Conservation (phyloP, 768 basidiomycete species). For the Podaxis carcinomalis region DNA sequence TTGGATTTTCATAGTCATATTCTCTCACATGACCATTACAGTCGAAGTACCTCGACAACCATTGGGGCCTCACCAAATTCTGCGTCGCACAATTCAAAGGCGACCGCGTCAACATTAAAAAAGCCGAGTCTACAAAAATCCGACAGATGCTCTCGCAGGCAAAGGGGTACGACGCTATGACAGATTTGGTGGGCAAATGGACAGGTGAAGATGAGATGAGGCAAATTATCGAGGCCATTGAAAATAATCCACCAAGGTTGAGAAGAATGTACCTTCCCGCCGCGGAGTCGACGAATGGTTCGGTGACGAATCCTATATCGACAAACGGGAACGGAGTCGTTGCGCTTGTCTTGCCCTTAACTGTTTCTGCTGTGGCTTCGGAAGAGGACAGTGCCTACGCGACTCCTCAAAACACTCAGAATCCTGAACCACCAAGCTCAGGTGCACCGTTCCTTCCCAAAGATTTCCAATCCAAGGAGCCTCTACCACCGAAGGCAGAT, state of each 20-base stretch:
- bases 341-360: neutral
- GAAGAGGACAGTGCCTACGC: conserved; percentile 10
- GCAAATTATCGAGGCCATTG: conserved; percentile 49
- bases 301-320: conserved; percentile 19
- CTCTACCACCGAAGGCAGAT: conserved; percentile 39
- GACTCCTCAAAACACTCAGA: conserved; percentile 53
- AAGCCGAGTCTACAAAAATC: conserved; percentile 53
- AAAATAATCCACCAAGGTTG: conserved; percentile 35
- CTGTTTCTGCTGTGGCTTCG: neutral
- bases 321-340: conserved; percentile 17
- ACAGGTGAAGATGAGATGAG: conserved; percentile 61
- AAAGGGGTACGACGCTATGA: conserved; percentile 57
- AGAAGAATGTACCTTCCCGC: conserved; percentile 29
- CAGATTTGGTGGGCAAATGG: conserved; percentile 46
- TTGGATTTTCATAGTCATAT: neutral
- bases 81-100: conserved; percentile 82
- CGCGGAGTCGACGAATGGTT: conserved; percentile 14
- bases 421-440: conserved; percentile 53
- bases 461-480: conserved; percentile 27
- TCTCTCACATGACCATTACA: conserved; percentile 21
- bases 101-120: conserved; percentile 48
- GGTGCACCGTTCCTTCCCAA: conserved; percentile 48
- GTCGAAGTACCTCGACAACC: conserved; percentile 73
- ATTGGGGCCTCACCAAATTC: conserved; percentile 86
- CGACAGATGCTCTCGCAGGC: conserved; percentile 51